Evolutionary conservation across 352 stramenopile species (phyloP), one percentile per base, ranked within the genome.

Genomic region (Phytophthora sojae): DNA sequence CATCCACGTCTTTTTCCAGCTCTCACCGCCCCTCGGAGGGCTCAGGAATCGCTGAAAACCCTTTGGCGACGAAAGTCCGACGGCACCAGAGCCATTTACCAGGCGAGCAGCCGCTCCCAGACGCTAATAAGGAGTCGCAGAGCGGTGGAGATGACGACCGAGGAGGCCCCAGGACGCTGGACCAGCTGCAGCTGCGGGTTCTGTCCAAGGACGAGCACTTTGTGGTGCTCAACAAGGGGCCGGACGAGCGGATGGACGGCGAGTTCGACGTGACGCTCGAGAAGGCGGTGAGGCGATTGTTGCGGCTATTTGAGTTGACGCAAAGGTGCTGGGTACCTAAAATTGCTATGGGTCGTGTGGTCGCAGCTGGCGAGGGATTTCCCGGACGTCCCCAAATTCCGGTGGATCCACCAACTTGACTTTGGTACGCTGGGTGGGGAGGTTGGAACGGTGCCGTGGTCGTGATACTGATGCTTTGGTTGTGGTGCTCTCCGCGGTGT

Each of bases 381-480:
- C 57, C 86, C 86, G 23, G 76, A 92, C n/a, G 77, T 94, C 14
- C 61, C 75, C 6, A 94, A 96, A 64, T 94, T 96, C 51, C 88
- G 89, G 23, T 96, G 89, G 91, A 93, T 97, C 61, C 91, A 97
- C 64, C 90, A 97, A 74, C 79, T 97, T 23, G 91, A 97, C 73
- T 97, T 97, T 76, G 83, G 85, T 93, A 76, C 14, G 35, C 14
- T 32, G 11, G 19, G 35, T n/a, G 53, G 26, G 6, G 30, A 42
- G n/a, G 25, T 45, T 1, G 1, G 23, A 8, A 44, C 6, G 37
- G 2, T n/a, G 49, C 6, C 19, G 32, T 39, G 17, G 19, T 9
- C 23, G 9, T 57, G 37, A 44, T 52, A 39, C 30, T 76, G 32
- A 73, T 51, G 29, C 32, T 37, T 37, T 19, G 15, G 1, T 67